Evolutionary conservation across 2,329 filamentous ascomycete species (phyloP), one percentile per base, ranked within the genome.

Genomic region (Orbilia oligospora): DNA sequence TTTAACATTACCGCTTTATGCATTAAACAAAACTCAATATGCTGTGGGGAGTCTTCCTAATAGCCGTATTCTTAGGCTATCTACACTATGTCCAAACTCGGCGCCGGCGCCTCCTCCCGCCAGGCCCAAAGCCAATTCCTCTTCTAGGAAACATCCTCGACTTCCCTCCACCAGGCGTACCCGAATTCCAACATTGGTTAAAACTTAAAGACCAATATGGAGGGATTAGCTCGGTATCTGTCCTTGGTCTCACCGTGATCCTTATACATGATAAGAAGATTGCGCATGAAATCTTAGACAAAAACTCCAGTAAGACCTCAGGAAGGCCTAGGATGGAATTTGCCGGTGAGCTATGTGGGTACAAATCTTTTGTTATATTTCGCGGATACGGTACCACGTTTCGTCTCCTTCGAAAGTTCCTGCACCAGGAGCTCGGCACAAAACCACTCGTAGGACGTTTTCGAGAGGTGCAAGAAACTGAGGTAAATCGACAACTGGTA

Each of bases 131-230:
- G 44, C 84, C 84, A 0, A 81, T 86, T 5, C 87, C 87, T 0
- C 14, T 89, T 0, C 33, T 89, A 3, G 88, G 88, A 3, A 89
- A 89, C 80, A 79, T 88, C 16, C 77, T 80, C 0, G 87, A 89
- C 77, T 82, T 89, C 10, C 87, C 87, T 0, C 81, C 84, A 0
- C 71, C 82, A 8, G 84, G 83, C 0, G 79, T 79, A 46, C 83
- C 83, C 8, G 86, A 87, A 65, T 85, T 83, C 81, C 76, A 84
- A 20, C 85, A 87, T 67, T 87, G 86, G 86, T 69, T 85, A 0
- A 83, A 86, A 53, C 84, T 86, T 76, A 87, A 86, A 80, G 83
- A 85, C 12, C 66, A 82, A 3, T 85, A 86, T 75, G 84, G 85
- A 82, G 83, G 83, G 0, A 83, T 86, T 24, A 85, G 84, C 75